phyloP scores from a whole-genome alignment of 2,329 filamentous ascomycete genomes.

The Gnomoniopsis sp. region DNA sequence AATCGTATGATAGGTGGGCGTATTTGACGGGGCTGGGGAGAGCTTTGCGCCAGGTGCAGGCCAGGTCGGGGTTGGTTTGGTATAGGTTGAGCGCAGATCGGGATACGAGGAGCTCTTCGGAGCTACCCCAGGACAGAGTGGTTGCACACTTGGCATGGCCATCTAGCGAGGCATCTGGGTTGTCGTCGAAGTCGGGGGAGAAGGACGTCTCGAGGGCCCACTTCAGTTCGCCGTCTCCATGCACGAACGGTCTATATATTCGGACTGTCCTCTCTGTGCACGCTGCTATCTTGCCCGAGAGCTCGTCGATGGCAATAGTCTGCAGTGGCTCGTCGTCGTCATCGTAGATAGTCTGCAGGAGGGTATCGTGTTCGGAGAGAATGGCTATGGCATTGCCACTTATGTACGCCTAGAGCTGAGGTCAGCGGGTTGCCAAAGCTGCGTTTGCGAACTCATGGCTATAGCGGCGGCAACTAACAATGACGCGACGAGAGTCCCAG shows the following conservation, averaged over 20 bases:
- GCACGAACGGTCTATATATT: slow-evolving; percentile 73
- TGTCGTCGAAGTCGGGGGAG: slow-evolving; percentile 30
- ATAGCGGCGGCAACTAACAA: slow-evolving; percentile 26
- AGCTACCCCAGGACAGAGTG: slow-evolving; percentile 79
- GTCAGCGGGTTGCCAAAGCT: neutral
- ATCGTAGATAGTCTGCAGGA: slow-evolving; percentile 89
- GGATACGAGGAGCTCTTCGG: slow-evolving; percentile 80
- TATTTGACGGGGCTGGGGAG: slow-evolving; percentile 72
- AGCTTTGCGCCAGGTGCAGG: slow-evolving; percentile 68
- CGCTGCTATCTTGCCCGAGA: slow-evolving; percentile 79
- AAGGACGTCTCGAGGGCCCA: slow-evolving; percentile 65
- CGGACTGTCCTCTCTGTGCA: slow-evolving; percentile 66
- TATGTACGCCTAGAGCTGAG: slow-evolving; percentile 67
- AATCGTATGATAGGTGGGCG: slow-evolving; percentile 81
- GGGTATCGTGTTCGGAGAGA: slow-evolving; percentile 67
- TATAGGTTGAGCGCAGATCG: slow-evolving; percentile 70
- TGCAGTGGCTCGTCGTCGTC: slow-evolving; percentile 66
- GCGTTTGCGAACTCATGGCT: neutral
- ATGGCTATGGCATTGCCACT: slow-evolving; percentile 86
- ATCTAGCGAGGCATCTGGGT: slow-evolving; percentile 20
- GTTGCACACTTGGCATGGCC: slow-evolving; percentile 33
- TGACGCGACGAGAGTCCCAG: slow-evolving; percentile 38
- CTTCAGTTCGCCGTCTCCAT: slow-evolving; percentile 69
- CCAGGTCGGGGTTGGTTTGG: slow-evolving; percentile 43
- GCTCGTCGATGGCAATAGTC: slow-evolving; percentile 77